These are phyloP conservation scores for Neohortaea acidophila DNA, from an alignment of 495 filamentous ascomycete genomes.

Conservation along the genomic window DNA sequence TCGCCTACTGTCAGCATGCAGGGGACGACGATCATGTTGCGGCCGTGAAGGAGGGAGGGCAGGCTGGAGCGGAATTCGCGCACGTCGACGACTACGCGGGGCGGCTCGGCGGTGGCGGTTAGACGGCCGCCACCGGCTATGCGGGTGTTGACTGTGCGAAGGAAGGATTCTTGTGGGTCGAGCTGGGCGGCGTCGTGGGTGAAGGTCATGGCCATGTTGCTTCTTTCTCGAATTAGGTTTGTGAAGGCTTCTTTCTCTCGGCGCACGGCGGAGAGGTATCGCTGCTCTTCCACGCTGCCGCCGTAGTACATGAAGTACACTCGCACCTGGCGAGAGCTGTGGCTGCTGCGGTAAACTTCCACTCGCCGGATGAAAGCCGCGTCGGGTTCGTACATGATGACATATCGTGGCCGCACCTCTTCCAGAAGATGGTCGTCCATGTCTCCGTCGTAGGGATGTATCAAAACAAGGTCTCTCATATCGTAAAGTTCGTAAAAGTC, in stretches of 20 bases:
- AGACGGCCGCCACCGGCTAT: constrained; percentile 88
- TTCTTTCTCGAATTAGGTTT: constrained; percentile 80
- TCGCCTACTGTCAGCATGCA: constrained; percentile 95
- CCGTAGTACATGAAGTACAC: constrained; percentile 96
- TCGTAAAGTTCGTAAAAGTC: constrained; percentile 89
- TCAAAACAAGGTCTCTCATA: constrained; percentile 71
- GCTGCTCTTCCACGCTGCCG: constrained; percentile 88
- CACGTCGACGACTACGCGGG: constrained; percentile 84
- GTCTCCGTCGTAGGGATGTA: constrained; percentile 89
- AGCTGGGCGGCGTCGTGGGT: constrained; percentile 51
- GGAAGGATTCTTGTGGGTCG: constrained; percentile 82
- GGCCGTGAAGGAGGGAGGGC: constrained; percentile 79
- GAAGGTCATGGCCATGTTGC: constrained; percentile 79
- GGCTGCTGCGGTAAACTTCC: constrained; percentile 90
- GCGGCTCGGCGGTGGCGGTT: constrained; percentile 78
- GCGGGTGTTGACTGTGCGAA: constrained; percentile 89
- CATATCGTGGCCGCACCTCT: constrained; percentile 80
- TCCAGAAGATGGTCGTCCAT: constrained; percentile 92
- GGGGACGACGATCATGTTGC: constrained; percentile 69
- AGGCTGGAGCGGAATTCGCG: constrained; percentile 90
- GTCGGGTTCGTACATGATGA: constrained; percentile 98
- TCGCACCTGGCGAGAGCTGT: constrained; percentile 70
- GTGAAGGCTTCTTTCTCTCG: constrained; percentile 93
- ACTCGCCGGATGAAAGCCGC: constrained; percentile 88
- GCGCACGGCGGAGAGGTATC: constrained; percentile 75